Evolutionary conservation across 192 early-diverging fungal species (phyloP).

Genomic region (Spizellomyces punctatus): DNA sequence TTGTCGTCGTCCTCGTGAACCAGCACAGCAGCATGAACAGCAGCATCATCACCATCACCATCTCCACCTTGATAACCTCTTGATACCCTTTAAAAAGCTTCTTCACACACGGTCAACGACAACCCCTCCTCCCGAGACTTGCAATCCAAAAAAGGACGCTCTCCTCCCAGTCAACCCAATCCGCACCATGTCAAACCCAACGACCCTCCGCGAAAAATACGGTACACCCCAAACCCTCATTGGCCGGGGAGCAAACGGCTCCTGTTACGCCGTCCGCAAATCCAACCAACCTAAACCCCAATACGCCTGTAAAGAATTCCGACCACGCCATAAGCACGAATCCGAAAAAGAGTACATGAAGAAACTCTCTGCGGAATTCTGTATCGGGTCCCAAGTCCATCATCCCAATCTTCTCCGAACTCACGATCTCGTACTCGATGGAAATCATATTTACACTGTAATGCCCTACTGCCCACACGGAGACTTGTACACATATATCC

Average conservation of each 20-base stretch:
- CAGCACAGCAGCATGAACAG: no score
- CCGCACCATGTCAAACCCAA: no score
- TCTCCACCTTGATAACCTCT: no score
- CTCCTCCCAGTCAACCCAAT: not conserved
- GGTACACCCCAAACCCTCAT: constrained; percentile 15
- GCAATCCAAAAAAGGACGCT: not conserved
- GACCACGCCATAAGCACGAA: constrained; percentile 5
- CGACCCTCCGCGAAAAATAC: constrained; percentile 22
- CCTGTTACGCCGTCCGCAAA: constrained; percentile 19
- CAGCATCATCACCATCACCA: no score
- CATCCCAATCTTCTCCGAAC: constrained; percentile 25
- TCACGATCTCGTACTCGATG: constrained; percentile 16
- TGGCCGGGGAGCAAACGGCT: constrained; percentile 23
- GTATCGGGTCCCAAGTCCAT: constrained; percentile 20
- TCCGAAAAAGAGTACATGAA: constrained; percentile 22
- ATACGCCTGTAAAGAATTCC: constrained; percentile 16
- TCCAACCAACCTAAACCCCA: no score
- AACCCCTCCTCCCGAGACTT: not conserved
- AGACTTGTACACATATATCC: constrained; percentile 78
- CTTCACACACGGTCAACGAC: not conserved
- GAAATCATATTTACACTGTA: constrained; percentile 48
- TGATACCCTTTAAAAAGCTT: constrained; percentile 1
- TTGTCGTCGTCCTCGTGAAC: no score
- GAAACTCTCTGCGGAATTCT: constrained; percentile 19
- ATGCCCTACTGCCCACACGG: constrained; percentile 90